Conservation (phyloP, 257 asterid species). For the Plectranthus barbatus region DNA sequence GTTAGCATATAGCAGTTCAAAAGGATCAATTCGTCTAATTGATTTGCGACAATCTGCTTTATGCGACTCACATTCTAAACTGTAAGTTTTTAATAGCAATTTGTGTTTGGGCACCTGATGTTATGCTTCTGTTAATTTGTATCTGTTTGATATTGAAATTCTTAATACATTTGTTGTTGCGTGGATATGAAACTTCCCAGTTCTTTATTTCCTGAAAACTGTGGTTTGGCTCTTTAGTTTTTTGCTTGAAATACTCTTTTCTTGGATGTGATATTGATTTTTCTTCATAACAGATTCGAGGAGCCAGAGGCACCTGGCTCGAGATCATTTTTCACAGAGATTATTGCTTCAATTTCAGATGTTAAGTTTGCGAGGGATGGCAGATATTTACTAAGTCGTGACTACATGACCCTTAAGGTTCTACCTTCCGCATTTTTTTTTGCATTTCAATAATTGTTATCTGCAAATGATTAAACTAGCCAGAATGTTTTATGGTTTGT, state of each 20-base stretch:
- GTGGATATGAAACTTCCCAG: not conserved
- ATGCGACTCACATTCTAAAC: slow-evolving; percentile 92
- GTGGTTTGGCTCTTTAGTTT: slow-evolving; percentile 1
- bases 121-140: slow-evolving; percentile 1
- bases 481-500: not conserved
- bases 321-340: slow-evolving; percentile 85
- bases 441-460: not conserved
- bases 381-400: slow-evolving; percentile 75
- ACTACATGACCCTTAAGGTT: slow-evolving; percentile 90
- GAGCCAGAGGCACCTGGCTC: slow-evolving; percentile 85
- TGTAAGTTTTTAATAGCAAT: slow-evolving; percentile 39
- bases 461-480: not conserved
- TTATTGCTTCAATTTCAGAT: slow-evolving; percentile 81
- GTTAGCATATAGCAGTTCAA: slow-evolving; percentile 97
- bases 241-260: not conserved
- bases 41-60: slow-evolving; percentile 98
- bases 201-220: not conserved
- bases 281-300: slow-evolving; percentile 54
- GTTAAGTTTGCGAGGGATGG: slow-evolving; percentile 80
- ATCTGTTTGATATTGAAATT: not conserved
- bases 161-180: not conserved
- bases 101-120: slow-evolving; percentile 11
- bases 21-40: slow-evolving; percentile 95
- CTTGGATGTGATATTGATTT: slow-evolving; percentile 16
- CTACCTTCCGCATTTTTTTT: slow-evolving; percentile 5